phyloP scores from a whole-genome alignment of 1,139 yeast species.

The Magnusiomyces ingens region DNA sequence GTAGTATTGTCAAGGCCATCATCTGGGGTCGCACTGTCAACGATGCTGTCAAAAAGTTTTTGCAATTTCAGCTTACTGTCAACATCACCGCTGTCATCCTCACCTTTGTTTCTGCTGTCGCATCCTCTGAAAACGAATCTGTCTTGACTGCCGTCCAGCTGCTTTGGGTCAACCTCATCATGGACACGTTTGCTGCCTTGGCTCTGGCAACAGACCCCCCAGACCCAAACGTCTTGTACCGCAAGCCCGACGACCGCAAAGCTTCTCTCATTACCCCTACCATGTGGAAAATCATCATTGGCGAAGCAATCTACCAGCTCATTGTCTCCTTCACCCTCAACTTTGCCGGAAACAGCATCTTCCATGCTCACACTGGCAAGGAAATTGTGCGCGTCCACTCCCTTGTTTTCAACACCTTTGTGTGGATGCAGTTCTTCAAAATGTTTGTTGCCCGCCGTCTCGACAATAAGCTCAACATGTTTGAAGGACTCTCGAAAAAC shows the following conservation, averaged over 20 bases:
- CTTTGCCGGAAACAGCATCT: constrained; percentile 65
- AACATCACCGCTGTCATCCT: constrained; percentile 90
- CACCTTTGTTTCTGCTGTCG: constrained; percentile 91
- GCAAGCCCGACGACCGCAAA: constrained; percentile 78
- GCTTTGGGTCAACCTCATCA: constrained; percentile 93
- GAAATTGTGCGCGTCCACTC: constrained; percentile 62
- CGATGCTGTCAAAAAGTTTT: constrained; percentile 85
- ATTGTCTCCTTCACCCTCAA: constrained; percentile 70
- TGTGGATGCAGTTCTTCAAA: constrained; percentile 95
- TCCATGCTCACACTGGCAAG: constrained; percentile 51
- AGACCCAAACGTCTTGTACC: constrained; percentile 65
- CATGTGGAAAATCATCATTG: constrained; percentile 98
- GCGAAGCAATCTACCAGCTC: constrained; percentile 77
- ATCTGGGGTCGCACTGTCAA: constrained; percentile 99
- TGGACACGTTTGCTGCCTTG: constrained; percentile 97
- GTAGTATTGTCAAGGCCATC: constrained; percentile 94
- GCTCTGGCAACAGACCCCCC: constrained; percentile 98
- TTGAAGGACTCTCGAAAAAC: constrained; percentile 73
- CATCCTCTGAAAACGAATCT: constrained; percentile 66
- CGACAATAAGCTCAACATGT: constrained; percentile 85
- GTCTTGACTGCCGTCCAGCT: constrained; percentile 96
- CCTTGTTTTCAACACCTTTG: constrained; percentile 90
- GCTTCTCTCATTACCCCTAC: constrained; percentile 79
- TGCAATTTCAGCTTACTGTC: constrained; percentile 94
- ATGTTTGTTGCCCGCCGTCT: constrained; percentile 84